Conservation (phyloP, 1,284 basidiomycete genomes). For the Austroboletus rostrupii region DNA sequence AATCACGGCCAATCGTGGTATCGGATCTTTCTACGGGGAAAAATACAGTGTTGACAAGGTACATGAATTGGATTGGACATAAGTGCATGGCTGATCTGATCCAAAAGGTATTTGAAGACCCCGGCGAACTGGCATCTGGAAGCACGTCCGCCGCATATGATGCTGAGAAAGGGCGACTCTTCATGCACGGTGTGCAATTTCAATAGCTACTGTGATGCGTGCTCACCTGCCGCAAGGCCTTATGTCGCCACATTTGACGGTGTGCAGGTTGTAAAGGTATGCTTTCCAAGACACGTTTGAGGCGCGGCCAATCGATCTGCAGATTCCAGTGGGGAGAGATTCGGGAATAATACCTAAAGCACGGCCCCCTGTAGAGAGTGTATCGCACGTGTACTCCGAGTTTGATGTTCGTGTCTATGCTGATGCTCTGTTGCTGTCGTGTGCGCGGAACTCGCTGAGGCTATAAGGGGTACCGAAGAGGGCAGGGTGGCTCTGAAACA, state of each 20-base stretch:
- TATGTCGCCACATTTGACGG: conserved; percentile 31
- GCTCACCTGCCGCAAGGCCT: conserved; percentile 21
- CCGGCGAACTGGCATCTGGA: conserved; percentile 51
- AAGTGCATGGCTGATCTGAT: conserved; percentile 5
- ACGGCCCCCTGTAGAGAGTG: no score
- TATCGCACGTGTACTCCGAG: not conserved
- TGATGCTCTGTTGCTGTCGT: no score
- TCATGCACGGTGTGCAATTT: conserved; percentile 46
- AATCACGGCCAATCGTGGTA: conserved; percentile 51
- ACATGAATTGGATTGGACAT: conserved; percentile 6
- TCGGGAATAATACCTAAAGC: no score
- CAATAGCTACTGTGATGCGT: conserved; percentile 5
- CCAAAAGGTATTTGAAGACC: conserved; percentile 58
- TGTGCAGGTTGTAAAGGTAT: conserved; percentile 24
- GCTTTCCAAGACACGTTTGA: conserved; percentile 3
- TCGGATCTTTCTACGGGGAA: conserved; percentile 54
- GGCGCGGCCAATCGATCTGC: no score
- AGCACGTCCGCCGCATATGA: conserved; percentile 54
- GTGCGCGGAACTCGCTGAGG: no score
- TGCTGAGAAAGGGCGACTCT: conserved; percentile 44
- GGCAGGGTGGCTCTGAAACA: no score
- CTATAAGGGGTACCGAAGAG: no score
- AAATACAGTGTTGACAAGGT: conserved; percentile 64
- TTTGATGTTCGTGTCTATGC: no score
- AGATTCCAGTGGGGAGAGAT: no score